phyloP scores from a whole-genome alignment of 257 asterid genomes.

The Henckelia pumila region DNA sequence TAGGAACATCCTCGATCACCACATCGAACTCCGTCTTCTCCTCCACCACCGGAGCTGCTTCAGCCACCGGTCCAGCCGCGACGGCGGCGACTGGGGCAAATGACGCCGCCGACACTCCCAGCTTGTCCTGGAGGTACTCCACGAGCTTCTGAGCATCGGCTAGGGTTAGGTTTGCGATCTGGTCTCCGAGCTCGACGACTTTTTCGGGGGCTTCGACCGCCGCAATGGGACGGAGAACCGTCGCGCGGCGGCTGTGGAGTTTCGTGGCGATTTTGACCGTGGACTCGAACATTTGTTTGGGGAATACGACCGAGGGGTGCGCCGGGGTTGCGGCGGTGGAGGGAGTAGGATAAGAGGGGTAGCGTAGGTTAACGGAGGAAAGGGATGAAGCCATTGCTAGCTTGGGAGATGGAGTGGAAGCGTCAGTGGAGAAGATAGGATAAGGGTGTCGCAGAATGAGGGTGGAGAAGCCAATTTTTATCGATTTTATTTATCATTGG shows the following conservation, averaged over 20 bases:
- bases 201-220: constrained; percentile 90
- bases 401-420: constrained; percentile 13
- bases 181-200: constrained; percentile 76
- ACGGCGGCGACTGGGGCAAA: constrained; percentile 74
- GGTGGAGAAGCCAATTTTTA: background rate
- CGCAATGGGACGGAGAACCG: constrained; percentile 49
- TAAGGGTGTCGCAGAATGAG: constrained; percentile 6
- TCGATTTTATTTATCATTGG: background rate
- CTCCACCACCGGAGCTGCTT: constrained; percentile 62
- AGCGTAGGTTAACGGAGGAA: constrained; percentile 43
- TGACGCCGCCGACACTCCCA: constrained; percentile 90
- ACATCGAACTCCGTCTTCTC: constrained; percentile 96
- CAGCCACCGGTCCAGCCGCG: constrained; percentile 41
- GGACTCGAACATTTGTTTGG: constrained; percentile 35
- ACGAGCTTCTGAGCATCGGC: constrained; percentile 95
- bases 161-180: constrained; percentile 74
- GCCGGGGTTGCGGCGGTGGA: constrained; percentile 27
- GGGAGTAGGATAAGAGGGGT: constrained; percentile 36
- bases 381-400: constrained; percentile 68
- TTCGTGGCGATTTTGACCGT: constrained; percentile 35
- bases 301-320: constrained; percentile 29
- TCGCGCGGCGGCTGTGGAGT: constrained; percentile 44
- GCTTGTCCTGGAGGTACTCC: constrained; percentile 91
- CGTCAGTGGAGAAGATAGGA: constrained; percentile 20
- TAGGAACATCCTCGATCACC: constrained; percentile 82